Evolutionary conservation across 352 stramenopile genomes (phyloP).

Genomic region (Phytophthora sansomeana): DNA sequence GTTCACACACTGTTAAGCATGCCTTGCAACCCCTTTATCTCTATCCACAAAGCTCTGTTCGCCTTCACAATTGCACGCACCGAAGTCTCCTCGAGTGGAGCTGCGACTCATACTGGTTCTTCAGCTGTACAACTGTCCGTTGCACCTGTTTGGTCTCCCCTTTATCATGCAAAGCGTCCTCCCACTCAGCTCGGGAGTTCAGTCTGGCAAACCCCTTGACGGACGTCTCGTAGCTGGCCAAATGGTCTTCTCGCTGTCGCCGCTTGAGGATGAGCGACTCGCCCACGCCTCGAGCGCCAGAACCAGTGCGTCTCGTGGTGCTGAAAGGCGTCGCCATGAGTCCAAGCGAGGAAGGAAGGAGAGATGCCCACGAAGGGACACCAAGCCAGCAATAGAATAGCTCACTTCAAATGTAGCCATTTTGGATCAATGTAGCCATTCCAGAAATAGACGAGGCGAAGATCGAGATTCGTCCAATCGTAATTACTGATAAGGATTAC

Average conservation of each 20-base stretch:
- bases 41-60: slow-evolving; percentile 1
- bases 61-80: slow-evolving; percentile 24
- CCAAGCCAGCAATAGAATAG: neutral
- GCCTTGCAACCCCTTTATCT: neutral
- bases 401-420: slow-evolving; percentile 13
- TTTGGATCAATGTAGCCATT: neutral
- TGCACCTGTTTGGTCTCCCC: slow-evolving; percentile 58
- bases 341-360: neutral
- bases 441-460: too few species aligned
- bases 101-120: slow-evolving; percentile 81
- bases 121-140: slow-evolving; percentile 52
- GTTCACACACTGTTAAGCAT: neutral
- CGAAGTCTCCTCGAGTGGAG: slow-evolving; percentile 65
- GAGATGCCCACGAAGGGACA: slow-evolving; percentile 12
- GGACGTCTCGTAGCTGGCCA: slow-evolving; percentile 60
- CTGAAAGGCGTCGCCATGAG: slow-evolving; percentile 18
- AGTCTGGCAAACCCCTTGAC: slow-evolving; percentile 59
- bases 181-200: slow-evolving; percentile 76
- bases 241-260: slow-evolving; percentile 68
- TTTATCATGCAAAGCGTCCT: slow-evolving; percentile 68
- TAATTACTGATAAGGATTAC: neutral
- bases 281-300: slow-evolving; percentile 59
- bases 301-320: slow-evolving; percentile 5
- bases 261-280: slow-evolving; percentile 81
- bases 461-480: too few species aligned